A percentile compares a stretch with the other conserved stretches of the same genome.
These are phyloP conservation scores for Hygrophoropsis aurantiaca DNA, from an alignment of 768 basidiomycete species.

Conservation along the genomic window DNA sequence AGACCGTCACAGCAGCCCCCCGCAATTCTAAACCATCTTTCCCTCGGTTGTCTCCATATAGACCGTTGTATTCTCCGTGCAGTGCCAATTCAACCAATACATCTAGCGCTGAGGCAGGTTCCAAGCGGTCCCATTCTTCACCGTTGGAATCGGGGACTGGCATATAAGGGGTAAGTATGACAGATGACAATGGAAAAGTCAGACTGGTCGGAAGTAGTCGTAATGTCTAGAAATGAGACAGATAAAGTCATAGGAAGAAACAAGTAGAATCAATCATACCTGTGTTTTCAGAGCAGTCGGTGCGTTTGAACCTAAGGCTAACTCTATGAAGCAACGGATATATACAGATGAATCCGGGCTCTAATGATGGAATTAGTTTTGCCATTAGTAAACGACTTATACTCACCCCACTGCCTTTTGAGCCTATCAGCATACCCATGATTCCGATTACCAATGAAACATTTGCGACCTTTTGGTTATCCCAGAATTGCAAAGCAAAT, in stretches of 20 bases:
- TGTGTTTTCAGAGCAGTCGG: constrained; percentile 87
- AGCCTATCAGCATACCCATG: constrained; percentile 81
- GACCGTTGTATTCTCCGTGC: constrained; percentile 86
- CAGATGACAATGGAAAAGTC: constrained; percentile 62
- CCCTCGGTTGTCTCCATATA: constrained; percentile 52
- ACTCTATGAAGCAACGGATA: constrained; percentile 80
- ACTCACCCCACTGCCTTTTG: constrained; percentile 65
- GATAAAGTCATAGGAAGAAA: constrained; percentile 46
- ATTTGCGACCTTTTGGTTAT: constrained; percentile 84
- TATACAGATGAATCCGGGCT: constrained; percentile 56
- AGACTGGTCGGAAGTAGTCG: constrained; percentile 53
- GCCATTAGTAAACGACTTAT: background rate
- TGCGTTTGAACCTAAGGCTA: constrained; percentile 91
- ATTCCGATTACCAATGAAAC: constrained; percentile 77
- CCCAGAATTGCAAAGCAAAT: constrained; percentile 97
- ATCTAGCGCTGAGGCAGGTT: constrained; percentile 77
- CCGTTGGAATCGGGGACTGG: constrained; percentile 81
- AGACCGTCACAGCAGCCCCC: constrained; percentile 73
- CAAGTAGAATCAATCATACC: constrained; percentile 46
- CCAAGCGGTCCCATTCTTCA: constrained; percentile 91
- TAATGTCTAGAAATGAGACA: constrained; percentile 47
- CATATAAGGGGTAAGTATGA: constrained; percentile 72
- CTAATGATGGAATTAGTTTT: constrained; percentile 32
- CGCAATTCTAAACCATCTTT: constrained; percentile 75
- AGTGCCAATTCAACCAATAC: constrained; percentile 79